Base-by-base conservation (phyloP, 2,329 filamentous ascomycete genomes). In the Penicillium fuscoglaucum region DNA sequence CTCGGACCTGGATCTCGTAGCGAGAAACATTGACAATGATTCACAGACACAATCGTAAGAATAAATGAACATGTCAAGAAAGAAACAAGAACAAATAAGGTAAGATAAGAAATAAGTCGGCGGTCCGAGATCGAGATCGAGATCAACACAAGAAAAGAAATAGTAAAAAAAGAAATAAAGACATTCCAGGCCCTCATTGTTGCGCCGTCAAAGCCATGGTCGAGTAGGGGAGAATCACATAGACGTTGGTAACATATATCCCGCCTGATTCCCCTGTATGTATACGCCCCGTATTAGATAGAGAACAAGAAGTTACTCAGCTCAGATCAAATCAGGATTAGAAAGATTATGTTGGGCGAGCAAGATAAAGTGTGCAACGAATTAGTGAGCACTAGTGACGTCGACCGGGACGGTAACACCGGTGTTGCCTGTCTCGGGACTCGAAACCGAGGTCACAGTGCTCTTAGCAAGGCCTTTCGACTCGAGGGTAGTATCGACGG, bases 401-500 rank as follows among this genome's bases (percentile, higher is more conserved):
- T 68, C 65, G 53, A 70, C 66, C 52, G 69, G 58, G 57, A 64
- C 65, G 58, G 65, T 59, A 57, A 70, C 62, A 53, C 63, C 64
- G 40, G 65, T 64, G 57, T 53, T 61, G 57, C 61, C 66, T 21
- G 68, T 68, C 60, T 74, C 70, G 47, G 68, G 67, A 58, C 69
- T 72, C 17, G 69, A 67, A 55, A 72, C 61, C 33, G 70, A 67
- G 8, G 70, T 71, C 60, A 75, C 68, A 12, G 71, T 72, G 61
- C 69, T 73, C 52, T 71, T 69, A 21, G 68, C 66, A 55, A 74
- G 67, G 15, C 65, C 69, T 61, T 76, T 76, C 15, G 70, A 60
- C 46, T 74, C 71, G 5, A 77, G 70, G 66, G 76, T 71, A 55
- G 73, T 77, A 55, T 81, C 79, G 33, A 78, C 72, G 50, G 84